These are phyloP conservation scores for Candida morakotiae DNA, from an alignment of 805 yeast species.

Conservation along the genomic window DNA sequence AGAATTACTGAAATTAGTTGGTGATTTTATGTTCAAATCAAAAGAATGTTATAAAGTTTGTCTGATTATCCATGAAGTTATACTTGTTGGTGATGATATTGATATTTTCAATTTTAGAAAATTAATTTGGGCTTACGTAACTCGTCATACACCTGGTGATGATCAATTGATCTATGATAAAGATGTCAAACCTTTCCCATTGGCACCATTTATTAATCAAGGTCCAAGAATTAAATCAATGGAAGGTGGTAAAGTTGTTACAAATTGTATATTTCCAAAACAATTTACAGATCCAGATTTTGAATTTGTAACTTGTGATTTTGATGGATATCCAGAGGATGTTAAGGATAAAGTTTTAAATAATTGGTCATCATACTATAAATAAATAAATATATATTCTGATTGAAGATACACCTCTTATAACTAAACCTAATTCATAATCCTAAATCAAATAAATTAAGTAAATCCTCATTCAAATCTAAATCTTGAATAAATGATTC, in stretches of 20 bases:
- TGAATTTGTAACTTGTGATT: neutral
- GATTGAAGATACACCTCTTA: too few relatives aligned
- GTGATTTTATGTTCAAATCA: neutral
- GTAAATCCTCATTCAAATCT: neutral
- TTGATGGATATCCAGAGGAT: neutral
- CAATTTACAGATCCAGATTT: neutral
- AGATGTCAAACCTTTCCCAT: neutral
- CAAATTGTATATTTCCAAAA: neutral
- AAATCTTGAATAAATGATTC: neutral
- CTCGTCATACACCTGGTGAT: neutral
- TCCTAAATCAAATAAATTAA: neutral
- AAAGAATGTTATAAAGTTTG: neutral
- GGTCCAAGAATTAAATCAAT: neutral
- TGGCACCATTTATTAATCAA: neutral
- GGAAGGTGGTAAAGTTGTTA: neutral
- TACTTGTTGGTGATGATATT: neutral
- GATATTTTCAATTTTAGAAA: slow-evolving; percentile 1
- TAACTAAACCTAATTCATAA: too few relatives aligned
- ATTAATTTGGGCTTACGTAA: neutral
- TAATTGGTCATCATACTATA: neutral
- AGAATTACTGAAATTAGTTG: neutral
- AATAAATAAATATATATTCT: too few relatives aligned
- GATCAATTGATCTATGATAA: neutral
- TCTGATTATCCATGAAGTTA: neutral
- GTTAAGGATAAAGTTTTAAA: neutral